phyloP scores from a whole-genome alignment of 2,329 filamentous ascomycete species.

The Talaromyces islandicus region DNA sequence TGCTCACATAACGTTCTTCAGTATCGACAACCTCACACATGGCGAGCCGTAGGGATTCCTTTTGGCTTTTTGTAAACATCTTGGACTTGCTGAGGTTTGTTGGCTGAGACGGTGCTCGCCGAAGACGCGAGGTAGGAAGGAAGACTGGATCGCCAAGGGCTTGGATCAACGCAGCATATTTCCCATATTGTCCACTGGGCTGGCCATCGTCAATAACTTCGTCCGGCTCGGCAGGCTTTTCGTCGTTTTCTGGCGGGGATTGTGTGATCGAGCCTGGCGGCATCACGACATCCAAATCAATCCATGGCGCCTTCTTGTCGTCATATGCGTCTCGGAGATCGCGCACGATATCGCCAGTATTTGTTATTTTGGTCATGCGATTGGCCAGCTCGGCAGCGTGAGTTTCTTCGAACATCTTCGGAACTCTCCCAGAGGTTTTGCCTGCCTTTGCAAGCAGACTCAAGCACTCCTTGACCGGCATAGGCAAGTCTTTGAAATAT shows the following conservation, averaged over 20 bases:
- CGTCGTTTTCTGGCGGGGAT: conserved; percentile 49
- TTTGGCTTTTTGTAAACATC: conserved; percentile 73
- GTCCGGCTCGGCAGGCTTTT: conserved; percentile 51
- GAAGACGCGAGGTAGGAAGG: conserved; percentile 75
- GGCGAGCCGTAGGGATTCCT: conserved; percentile 77
- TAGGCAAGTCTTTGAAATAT: conserved; percentile 84
- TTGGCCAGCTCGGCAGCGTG: conserved; percentile 89
- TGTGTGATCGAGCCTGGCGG: conserved; percentile 63
- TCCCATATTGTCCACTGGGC: conserved; percentile 56
- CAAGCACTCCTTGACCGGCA: conserved; percentile 67
- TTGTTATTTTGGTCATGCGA: conserved; percentile 76
- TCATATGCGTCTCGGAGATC: conserved; percentile 71
- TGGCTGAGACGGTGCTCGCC: conserved; percentile 80
- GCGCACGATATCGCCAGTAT: conserved; percentile 64
- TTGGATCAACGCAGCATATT: conserved; percentile 70
- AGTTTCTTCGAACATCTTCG: conserved; percentile 76
- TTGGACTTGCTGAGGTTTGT: conserved; percentile 72
- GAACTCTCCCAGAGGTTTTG: conserved; percentile 55
- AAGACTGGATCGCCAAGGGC: conserved; percentile 80
- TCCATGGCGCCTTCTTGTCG: conserved; percentile 74
- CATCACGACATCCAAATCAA: conserved; percentile 82
- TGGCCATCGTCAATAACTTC: conserved; percentile 21
- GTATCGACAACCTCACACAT: conserved; percentile 88
- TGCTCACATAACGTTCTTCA: conserved; percentile 87
- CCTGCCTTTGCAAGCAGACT: conserved; percentile 47